A percentile compares a stretch with the other conserved stretches of the same genome.
phyloP scores from a whole-genome alignment of 2,329 filamentous ascomycete genomes.

The Ophiostoma australiae region DNA sequence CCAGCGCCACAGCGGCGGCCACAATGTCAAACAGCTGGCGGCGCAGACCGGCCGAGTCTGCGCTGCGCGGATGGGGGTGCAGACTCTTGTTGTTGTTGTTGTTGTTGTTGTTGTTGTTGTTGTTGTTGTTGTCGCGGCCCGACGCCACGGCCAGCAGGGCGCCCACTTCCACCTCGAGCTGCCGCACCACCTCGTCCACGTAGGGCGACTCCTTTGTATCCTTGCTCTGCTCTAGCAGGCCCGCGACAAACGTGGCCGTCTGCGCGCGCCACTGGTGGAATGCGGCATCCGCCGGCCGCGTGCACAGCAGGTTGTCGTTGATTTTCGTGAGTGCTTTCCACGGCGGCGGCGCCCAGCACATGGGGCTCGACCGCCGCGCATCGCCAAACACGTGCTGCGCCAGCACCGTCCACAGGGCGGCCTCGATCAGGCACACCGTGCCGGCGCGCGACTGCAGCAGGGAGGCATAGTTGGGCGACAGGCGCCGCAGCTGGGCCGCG shows the following conservation, averaged over 20 bases:
- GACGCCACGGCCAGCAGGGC: not conserved
- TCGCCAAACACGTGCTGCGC: constrained; percentile 22
- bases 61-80: too few relatives aligned
- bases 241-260: constrained; percentile 19
- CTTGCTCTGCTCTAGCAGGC: not conserved
- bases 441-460: not conserved
- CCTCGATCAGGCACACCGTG: constrained; percentile 18
- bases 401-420: constrained; percentile 23
- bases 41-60: not conserved
- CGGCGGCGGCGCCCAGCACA: constrained; percentile 23
- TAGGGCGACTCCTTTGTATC: not conserved
- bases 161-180: not conserved
- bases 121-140: not conserved
- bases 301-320: constrained; percentile 19
- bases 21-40: not conserved
- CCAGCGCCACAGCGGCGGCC: constrained; percentile 18
- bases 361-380: constrained; percentile 21
- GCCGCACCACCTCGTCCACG: not conserved
- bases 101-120: too few relatives aligned
- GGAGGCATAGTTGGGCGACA: not conserved
- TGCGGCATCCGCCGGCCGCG: constrained; percentile 14
- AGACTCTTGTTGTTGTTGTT: not conserved
- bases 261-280: constrained; percentile 25
- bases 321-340: constrained; percentile 9
- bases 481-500: not conserved